Evolutionary conservation across 768 basidiomycete species (phyloP).

Genomic region (Termitomyces sp.): DNA sequence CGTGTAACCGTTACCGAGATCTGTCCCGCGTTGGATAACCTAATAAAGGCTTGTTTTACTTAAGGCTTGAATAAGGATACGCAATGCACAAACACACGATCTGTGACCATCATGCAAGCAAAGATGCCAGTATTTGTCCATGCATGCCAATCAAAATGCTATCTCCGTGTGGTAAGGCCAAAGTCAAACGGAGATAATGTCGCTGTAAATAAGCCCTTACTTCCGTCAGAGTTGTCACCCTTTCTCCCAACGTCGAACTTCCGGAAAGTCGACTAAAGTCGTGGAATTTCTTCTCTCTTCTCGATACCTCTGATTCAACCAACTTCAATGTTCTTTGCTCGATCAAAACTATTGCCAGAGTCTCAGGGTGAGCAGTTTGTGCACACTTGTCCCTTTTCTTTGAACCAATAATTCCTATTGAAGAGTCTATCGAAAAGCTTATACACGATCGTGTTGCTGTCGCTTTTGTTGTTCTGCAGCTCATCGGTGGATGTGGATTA

Average conservation of each 20-base stretch:
- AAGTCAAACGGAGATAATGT: background rate
- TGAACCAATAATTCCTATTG: no score
- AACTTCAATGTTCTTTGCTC: background rate
- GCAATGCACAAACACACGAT: no score
- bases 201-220: background rate
- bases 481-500: slow-evolving; percentile 19
- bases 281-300: background rate
- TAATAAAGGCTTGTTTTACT: background rate
- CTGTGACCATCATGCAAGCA: background rate
- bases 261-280: slow-evolving; percentile 4
- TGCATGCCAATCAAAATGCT: background rate
- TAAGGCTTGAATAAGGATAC: background rate
- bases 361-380: slow-evolving; percentile 1
- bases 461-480: slow-evolving; percentile 23
- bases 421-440: background rate
- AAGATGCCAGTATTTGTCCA: background rate
- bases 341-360: background rate
- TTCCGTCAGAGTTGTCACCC: background rate
- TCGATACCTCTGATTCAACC: background rate
- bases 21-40: background rate
- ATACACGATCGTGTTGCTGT: slow-evolving; percentile 13
- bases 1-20: background rate
- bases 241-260: slow-evolving; percentile 1
- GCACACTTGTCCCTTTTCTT: background rate
- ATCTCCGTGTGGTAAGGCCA: background rate